phyloP scores from a whole-genome alignment of 2,329 filamentous ascomycete genomes.

The Teratosphaeriaceae sp. region DNA sequence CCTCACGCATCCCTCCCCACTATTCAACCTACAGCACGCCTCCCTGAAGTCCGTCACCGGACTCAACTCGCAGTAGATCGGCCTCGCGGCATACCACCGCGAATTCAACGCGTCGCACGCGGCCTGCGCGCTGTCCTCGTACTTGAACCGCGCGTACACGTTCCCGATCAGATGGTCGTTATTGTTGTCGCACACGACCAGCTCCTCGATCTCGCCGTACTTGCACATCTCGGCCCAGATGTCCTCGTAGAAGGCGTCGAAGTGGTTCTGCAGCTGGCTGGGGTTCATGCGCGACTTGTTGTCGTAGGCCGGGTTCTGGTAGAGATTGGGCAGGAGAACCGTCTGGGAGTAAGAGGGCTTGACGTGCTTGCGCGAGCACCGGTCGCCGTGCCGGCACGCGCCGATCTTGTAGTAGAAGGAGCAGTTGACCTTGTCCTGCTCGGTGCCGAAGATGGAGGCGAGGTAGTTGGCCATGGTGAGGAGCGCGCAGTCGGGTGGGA shows the following conservation, averaged over 20 bases:
- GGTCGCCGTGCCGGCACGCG: constrained; percentile 95
- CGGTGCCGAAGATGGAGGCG: constrained; percentile 97
- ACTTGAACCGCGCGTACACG: constrained; percentile 99
- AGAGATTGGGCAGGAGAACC: constrained; percentile 95
- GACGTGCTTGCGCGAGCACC: constrained; percentile 97
- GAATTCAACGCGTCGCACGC: constrained; percentile 92
- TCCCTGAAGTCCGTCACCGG: constrained; percentile 98
- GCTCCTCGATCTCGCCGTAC: constrained; percentile 94
- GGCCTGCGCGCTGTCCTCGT: constrained; percentile 90
- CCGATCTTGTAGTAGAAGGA: constrained; percentile 99
- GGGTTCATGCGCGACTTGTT: constrained; percentile 79
- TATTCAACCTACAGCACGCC: constrained; percentile 91
- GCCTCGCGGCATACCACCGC: constrained; percentile 93
- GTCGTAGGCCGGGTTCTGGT: constrained; percentile 98
- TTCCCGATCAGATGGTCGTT: constrained; percentile 99
- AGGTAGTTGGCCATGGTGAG: constrained; percentile 86
- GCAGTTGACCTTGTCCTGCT: constrained; percentile 99
- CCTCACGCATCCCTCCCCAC: constrained; percentile 88
- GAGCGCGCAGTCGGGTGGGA: not conserved
- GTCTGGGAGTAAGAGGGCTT: constrained; percentile 98
- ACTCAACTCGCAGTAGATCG: constrained; percentile 95
- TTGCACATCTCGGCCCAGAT: constrained; percentile 99
- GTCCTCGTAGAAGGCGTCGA: constrained; percentile 99
- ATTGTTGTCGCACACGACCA: constrained; percentile 99
- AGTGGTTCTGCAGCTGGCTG: constrained; percentile 95